Base-by-base conservation (phyloP, 345 rosid species). In the Citrus reticulata region DNA sequence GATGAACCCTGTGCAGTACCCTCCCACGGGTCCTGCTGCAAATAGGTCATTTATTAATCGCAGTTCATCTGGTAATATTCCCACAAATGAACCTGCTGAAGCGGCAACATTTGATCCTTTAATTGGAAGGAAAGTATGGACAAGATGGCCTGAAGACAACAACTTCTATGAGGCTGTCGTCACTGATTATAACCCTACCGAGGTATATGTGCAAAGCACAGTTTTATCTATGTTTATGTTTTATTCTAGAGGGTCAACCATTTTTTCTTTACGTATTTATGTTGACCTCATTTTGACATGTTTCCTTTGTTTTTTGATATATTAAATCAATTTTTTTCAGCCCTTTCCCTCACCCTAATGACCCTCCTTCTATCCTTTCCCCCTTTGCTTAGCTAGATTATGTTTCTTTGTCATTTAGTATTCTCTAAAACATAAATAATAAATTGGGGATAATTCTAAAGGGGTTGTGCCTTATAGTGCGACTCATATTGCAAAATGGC, bases 121-220 rank as follows among this genome's bases (percentile, higher is more conserved):
- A 65, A 79, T 96, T 65, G 99, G 99, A 78, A 92, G 88, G 88
- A 92, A 87, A 87, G 95, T 94, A n/a, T 91, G 97, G 99, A 96
- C 99, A 62, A 93, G 89, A 82, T 96, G 99, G 98, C 99, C 99
- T 70, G 98, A 89, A 61, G 99, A 96, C 80, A 93, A 94, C 82
- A 86, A 69, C 84, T 96, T 94, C 82, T 96, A 96, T 68, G 92
- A 93, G 88, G 99, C 99, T 81, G 90, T 91, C 77, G 90, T 96
- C 73, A 91, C 97, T n/a, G 90, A 91, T 70, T 91, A 91, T 81
- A 93, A 94, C 73, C 88, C 93, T 73, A 76, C 69, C 1, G 95
- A 94, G 89, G 99, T 92, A 88, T 92, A 88, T 77, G 76, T 68
- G 32, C 58, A 30, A 78, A 39, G 82, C 24, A 19, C 42, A 11